Evolutionary conservation across 352 stramenopile genomes (phyloP).

Genomic region (Globisporangium nodosum): DNA sequence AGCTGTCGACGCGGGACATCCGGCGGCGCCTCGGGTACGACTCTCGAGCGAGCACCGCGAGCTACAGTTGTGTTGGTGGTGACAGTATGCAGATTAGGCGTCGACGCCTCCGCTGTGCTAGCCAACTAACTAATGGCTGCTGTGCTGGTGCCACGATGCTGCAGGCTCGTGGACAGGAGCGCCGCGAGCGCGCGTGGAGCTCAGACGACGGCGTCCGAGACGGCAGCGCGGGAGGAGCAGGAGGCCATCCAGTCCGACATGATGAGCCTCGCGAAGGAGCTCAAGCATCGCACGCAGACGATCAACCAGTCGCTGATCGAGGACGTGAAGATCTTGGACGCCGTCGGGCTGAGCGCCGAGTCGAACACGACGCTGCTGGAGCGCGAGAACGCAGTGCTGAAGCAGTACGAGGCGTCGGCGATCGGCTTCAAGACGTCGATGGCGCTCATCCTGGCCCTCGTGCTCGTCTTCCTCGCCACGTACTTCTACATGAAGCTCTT

Average conservation of each 20-base stretch:
- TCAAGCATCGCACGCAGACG: constrained; percentile 68
- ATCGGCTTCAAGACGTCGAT: constrained; percentile 76
- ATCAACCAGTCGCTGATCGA: constrained; percentile 70
- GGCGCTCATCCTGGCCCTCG: constrained; percentile 50
- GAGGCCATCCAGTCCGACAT: constrained; percentile 73
- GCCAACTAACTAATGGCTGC: not conserved
- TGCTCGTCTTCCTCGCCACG: constrained; percentile 58
- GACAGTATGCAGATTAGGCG: too few relatives aligned
- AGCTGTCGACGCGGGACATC: constrained; percentile 51
- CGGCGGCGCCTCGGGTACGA: constrained; percentile 49
- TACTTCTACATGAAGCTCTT: constrained; percentile 84
- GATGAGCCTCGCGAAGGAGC: constrained; percentile 58
- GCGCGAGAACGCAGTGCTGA: constrained; percentile 53
- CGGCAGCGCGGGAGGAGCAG: constrained; percentile 48
- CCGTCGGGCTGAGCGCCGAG: constrained; percentile 63
- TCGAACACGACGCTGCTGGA: constrained; percentile 55
- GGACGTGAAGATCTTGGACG: constrained; percentile 72
- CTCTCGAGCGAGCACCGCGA: not conserved
- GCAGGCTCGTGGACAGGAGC: constrained; percentile 29
- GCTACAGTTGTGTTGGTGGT: not conserved
- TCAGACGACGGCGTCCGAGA: constrained; percentile 29
- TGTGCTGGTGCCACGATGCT: constrained; percentile 2
- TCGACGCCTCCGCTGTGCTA: not conserved
- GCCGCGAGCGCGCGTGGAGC: constrained; percentile 5
- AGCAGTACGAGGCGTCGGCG: constrained; percentile 59